Evolutionary conservation across 2,329 filamentous ascomycete genomes (phyloP).

Genomic region (Fusarium sp.): DNA sequence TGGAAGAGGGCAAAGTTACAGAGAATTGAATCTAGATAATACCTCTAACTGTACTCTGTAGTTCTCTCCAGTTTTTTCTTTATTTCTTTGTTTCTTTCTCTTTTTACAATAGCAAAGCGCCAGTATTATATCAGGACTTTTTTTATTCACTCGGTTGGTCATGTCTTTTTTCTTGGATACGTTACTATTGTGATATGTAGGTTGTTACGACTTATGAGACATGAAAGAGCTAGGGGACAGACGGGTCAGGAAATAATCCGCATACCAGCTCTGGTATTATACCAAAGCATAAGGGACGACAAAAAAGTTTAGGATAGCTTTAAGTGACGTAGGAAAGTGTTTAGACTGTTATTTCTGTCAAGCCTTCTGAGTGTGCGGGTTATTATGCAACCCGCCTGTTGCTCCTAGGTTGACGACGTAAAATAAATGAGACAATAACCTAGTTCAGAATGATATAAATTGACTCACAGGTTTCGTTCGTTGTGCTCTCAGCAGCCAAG

Average conservation of each 20-base stretch:
- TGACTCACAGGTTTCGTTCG: not conserved
- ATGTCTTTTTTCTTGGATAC: not conserved
- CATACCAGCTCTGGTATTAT: no score
- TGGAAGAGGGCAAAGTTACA: conserved; percentile 15
- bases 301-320: no score
- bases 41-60: not conserved
- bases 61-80: not conserved
- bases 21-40: conserved; percentile 14
- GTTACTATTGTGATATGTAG: conserved; percentile 2
- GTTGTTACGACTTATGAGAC: conserved; percentile 13
- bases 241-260: no score
- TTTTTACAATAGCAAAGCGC: no score
- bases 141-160: not conserved
- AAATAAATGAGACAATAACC: not conserved
- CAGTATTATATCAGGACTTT: no score
- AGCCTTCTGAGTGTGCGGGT: no score
- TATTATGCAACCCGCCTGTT: no score
- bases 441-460: not conserved
- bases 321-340: no score
- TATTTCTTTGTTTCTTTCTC: not conserved
- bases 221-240: not conserved
- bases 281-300: no score
- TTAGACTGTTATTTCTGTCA: no score
- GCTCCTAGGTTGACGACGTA: not conserved
- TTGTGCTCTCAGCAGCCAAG: not conserved